Evolutionary conservation across 352 stramenopile genomes (phyloP).

Genomic region (Phytopythium boreale): DNA sequence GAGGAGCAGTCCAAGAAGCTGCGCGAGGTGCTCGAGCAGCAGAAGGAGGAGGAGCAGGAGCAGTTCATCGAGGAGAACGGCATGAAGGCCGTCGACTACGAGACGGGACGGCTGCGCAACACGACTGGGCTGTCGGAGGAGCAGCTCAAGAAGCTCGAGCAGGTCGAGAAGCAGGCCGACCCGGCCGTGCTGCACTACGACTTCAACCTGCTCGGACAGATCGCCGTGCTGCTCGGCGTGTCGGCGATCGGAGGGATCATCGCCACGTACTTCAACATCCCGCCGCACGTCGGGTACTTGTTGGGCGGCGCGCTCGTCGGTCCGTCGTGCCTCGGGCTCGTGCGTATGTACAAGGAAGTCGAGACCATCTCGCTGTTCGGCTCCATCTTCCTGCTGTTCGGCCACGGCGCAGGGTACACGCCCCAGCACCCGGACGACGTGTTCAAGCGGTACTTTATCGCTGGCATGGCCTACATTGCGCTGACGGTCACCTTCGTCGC

Average conservation of each 20-base stretch:
- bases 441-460: conserved; percentile 71
- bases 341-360: conserved; percentile 89
- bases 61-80: conserved; percentile 79
- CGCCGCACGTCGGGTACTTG: conserved; percentile 90
- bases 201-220: conserved; percentile 82
- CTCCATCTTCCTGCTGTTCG: conserved; percentile 92
- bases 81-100: conserved; percentile 80
- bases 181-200: conserved; percentile 86
- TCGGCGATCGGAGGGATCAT: conserved; percentile 89
- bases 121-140: conserved; percentile 56
- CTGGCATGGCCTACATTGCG: conserved; percentile 69
- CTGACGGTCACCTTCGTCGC: conserved; percentile 70
- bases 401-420: conserved; percentile 76
- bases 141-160: conserved; percentile 74
- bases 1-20: conserved; percentile 79
- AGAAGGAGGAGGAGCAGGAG: conserved; percentile 75
- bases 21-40: conserved; percentile 66
- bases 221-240: conserved; percentile 74
- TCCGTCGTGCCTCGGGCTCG: conserved; percentile 82
- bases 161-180: conserved; percentile 76
- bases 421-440: conserved; percentile 62
- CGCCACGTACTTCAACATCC: conserved; percentile 84
- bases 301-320: conserved; percentile 89
- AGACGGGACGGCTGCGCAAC: conserved; percentile 78
- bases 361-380: conserved; percentile 93